Conservation (phyloP, 2,329 filamentous ascomycete genomes). For the Neurospora sp. region DNA sequence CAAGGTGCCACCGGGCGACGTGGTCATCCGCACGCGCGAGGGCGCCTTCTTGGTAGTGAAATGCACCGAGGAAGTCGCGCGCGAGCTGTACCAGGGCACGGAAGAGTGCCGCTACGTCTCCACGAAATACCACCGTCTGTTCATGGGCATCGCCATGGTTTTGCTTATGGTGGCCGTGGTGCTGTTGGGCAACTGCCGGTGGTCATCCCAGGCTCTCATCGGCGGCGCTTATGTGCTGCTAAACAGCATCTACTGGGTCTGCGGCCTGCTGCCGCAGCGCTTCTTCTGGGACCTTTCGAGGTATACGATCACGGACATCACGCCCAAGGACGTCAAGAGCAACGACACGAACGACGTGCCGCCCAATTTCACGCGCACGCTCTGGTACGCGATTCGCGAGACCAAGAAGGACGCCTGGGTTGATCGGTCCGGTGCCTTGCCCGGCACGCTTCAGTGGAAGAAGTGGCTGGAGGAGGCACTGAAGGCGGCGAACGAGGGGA, state of each 20-base stretch:
- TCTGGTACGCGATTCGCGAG: constrained; percentile 50
- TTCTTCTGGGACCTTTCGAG: constrained; percentile 49
- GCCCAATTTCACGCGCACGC: constrained; percentile 43
- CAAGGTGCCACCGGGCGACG: constrained; percentile 43
- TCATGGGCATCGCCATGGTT: constrained; percentile 49
- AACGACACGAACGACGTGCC: constrained; percentile 25
- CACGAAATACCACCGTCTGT: constrained; percentile 35
- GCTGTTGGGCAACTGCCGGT: constrained; percentile 52
- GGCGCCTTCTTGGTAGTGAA: constrained; percentile 49
- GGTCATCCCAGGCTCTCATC: constrained; percentile 49
- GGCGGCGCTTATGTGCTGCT: constrained; percentile 47
- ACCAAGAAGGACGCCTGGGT: constrained; percentile 45
- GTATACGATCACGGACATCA: constrained; percentile 35
- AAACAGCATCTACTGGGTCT: constrained; percentile 50
- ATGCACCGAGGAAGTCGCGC: constrained; percentile 49
- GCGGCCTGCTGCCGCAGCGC: constrained; percentile 38
- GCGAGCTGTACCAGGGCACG: constrained; percentile 53
- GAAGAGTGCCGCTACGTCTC: constrained; percentile 48
- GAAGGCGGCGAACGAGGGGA: constrained; percentile 22
- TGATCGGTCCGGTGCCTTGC: constrained; percentile 39
- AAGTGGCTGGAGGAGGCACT: constrained; percentile 43
- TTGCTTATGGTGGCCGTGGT: constrained; percentile 53
- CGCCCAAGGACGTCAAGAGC: constrained; percentile 27
- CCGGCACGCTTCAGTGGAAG: constrained; percentile 41
- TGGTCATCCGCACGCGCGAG: constrained; percentile 52